A percentile compares a stretch with the other conserved stretches of the same genome.
Evolutionary conservation across 257 asterid species (phyloP).

Genomic region (Solanum medicagineum): DNA sequence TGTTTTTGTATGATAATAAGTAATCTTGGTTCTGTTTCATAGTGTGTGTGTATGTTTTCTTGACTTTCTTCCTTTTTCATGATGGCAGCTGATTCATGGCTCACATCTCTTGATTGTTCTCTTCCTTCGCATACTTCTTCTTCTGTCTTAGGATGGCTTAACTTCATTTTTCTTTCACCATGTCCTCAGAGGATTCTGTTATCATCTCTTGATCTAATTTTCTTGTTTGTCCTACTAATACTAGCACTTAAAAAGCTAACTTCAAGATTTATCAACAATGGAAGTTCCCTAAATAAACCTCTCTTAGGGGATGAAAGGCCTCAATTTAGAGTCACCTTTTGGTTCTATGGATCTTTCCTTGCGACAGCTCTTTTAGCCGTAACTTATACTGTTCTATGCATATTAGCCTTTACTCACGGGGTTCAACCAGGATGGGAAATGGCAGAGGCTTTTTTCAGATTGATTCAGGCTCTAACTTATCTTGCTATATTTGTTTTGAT

Average conservation of each 20-base stretch:
- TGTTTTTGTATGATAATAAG: not conserved
- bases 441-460: constrained; percentile 19
- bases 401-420: constrained; percentile 22
- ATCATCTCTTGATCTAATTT: constrained; percentile 23
- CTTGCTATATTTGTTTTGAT: constrained; percentile 20
- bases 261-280: constrained; percentile 2
- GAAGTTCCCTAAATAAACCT: constrained; percentile 21
- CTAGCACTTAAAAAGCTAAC: constrained; percentile 14
- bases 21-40: not conserved
- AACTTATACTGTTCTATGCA: constrained; percentile 12
- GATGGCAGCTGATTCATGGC: constrained; percentile 26
- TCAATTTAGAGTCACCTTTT: constrained; percentile 11
- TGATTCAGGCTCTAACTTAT: constrained; percentile 28
- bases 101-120: constrained; percentile 33
- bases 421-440: constrained; percentile 20
- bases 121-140: constrained; percentile 12
- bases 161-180: constrained; percentile 39
- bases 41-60: not conserved
- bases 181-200: constrained; percentile 40
- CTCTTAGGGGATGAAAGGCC: constrained; percentile 23
- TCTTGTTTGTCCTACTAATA: constrained; percentile 15
- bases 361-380: constrained; percentile 30
- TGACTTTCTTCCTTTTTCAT: not conserved
- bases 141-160: constrained; percentile 17
- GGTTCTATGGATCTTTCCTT: constrained; percentile 23